These are phyloP conservation scores for Nemania diffusa DNA, from an alignment of 2,329 filamentous ascomycete species.

Conservation along the genomic window DNA sequence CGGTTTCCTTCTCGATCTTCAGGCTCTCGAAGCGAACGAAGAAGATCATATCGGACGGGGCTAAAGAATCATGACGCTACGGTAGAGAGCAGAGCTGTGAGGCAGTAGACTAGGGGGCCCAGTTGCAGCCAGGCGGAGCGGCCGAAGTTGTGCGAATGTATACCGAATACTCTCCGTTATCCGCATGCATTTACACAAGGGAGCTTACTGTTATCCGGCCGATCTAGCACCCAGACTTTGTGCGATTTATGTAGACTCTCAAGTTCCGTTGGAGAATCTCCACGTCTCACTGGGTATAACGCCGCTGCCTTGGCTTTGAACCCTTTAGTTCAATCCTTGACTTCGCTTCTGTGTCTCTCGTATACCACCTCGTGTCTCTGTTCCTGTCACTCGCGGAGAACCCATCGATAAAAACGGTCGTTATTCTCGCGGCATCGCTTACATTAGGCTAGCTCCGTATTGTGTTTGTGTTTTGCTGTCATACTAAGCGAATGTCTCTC, in stretches of 20 bases:
- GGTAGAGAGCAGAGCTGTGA: not conserved
- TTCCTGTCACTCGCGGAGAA: slow-evolving; percentile 1
- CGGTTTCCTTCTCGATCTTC: not conserved
- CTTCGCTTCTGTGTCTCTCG: slow-evolving; percentile 4
- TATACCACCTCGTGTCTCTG: slow-evolving; percentile 3
- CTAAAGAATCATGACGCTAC: not conserved
- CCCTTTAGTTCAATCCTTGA: not conserved
- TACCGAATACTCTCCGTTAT: slow-evolving; percentile 1
- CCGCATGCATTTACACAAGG: slow-evolving; percentile 10
- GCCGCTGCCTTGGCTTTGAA: not conserved
- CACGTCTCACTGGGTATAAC: not conserved
- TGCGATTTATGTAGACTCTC: slow-evolving; percentile 9
- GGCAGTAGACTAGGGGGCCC: slow-evolving; percentile 1
- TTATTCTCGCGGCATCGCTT: slow-evolving; percentile 5
- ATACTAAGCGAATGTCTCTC: slow-evolving; percentile 10
- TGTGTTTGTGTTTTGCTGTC: not conserved
- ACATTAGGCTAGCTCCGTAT: slow-evolving; percentile 8
- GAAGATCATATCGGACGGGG: not conserved
- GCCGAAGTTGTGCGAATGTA: slow-evolving; percentile 22
- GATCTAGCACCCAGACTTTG: not conserved
- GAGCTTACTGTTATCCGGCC: slow-evolving; percentile 5
- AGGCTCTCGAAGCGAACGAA: not conserved
- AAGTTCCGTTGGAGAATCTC: not conserved
- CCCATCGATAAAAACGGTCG: not conserved
- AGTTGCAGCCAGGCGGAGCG: slow-evolving; percentile 17